Conservation (phyloP, 2,329 filamentous ascomycete species). For the Diaporthe sp. region DNA sequence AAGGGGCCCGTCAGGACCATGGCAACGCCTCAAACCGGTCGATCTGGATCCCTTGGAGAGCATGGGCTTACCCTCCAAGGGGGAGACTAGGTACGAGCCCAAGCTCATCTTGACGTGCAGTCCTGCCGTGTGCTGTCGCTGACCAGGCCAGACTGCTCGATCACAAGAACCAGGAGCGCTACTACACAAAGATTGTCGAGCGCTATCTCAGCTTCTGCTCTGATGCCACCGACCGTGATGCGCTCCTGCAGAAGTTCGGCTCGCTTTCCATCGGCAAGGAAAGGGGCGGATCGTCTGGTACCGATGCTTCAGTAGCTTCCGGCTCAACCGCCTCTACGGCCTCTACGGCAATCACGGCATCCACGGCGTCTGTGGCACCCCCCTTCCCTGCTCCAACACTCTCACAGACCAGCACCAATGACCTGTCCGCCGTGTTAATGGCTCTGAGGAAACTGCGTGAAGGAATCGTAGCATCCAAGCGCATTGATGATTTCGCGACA, state of each 20-base stretch:
- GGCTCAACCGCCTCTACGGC: conserved; percentile 4
- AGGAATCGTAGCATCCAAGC: conserved; percentile 83
- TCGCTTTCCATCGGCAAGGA: conserved; percentile 64
- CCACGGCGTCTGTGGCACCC: conserved; percentile 31
- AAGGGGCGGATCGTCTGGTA: conserved; percentile 40
- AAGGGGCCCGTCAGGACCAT: conserved; percentile 66
- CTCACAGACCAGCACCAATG: conserved; percentile 63
- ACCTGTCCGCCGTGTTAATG: conserved; percentile 81
- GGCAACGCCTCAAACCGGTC: conserved; percentile 80
- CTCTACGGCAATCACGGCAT: conserved; percentile 43
- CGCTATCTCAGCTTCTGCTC: conserved; percentile 93
- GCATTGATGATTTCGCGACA: conserved; percentile 85
- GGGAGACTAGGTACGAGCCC: conserved; percentile 79
- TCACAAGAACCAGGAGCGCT: conserved; percentile 83
- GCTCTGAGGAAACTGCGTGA: conserved; percentile 94
- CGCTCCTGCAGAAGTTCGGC: conserved; percentile 82
- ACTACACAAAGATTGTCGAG: conserved; percentile 89
- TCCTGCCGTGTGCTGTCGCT: conserved; percentile 23
- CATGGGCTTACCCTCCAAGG: conserved; percentile 91
- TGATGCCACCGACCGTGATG: conserved; percentile 76
- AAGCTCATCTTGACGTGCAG: conserved; percentile 11
- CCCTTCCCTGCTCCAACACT: conserved; percentile 36
- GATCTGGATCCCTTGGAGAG: conserved; percentile 83
- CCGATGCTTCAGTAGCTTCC: conserved; percentile 39
- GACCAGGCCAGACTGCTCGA: conserved; percentile 72